A percentile compares a stretch with the other conserved stretches of the same genome.
These are phyloP conservation scores for Pythium aristosporum DNA, from an alignment of 352 stramenopile genomes.

Conservation along the genomic window DNA sequence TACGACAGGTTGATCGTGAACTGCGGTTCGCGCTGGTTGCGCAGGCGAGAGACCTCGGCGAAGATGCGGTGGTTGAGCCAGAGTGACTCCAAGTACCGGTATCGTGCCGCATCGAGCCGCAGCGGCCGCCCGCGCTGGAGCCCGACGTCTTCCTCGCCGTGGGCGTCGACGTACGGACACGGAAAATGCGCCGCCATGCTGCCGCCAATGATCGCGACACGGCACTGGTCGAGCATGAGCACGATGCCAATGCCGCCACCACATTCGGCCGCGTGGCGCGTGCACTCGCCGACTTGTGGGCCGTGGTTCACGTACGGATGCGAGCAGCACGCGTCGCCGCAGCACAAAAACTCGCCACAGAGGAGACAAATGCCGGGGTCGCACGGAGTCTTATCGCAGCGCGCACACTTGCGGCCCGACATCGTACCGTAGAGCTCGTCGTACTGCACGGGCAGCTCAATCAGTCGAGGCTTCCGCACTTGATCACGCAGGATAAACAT, in stretches of 20 bases:
- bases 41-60: conserved; percentile 79
- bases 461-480: conserved; percentile 51
- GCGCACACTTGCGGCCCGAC: conserved; percentile 61
- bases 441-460: conserved; percentile 83
- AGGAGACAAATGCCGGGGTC: conserved; percentile 83
- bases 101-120: conserved; percentile 71
- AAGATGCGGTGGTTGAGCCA: conserved; percentile 86
- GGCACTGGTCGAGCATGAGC: conserved; percentile 83
- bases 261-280: conserved; percentile 80
- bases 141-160: conserved; percentile 84
- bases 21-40: conserved; percentile 85
- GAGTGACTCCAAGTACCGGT: conserved; percentile 74
- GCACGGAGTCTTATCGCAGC: conserved; percentile 62
- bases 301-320: conserved; percentile 73
- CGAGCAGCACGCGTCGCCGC: conserved; percentile 82
- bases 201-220: conserved; percentile 76
- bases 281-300: conserved; percentile 81
- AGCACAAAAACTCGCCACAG: conserved; percentile 83
- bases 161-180: conserved; percentile 81
- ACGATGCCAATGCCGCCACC: conserved; percentile 83
- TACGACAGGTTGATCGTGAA: conserved; percentile 87
- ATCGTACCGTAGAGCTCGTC: conserved; percentile 84
- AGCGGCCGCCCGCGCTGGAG: conserved; percentile 78
- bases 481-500: conserved; percentile 87
- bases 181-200: conserved; percentile 87